Conservation (phyloP, 768 basidiomycete species). For the Clavulina sp. region DNA sequence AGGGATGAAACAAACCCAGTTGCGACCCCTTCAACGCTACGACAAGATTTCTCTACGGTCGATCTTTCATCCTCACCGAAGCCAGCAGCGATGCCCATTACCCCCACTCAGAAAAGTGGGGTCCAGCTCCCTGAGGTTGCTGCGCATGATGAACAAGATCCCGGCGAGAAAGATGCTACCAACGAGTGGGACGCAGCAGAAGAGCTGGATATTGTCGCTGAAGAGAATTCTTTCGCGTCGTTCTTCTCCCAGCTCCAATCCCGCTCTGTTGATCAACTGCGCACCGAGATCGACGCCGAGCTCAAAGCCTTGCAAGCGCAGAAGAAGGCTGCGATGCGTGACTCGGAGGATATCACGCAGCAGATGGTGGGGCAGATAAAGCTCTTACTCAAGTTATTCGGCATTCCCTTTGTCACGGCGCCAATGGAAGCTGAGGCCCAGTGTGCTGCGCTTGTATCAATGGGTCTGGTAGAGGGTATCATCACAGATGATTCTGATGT, state of each 20-base stretch:
- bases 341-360: constrained; percentile 88
- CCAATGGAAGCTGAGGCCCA: constrained; percentile 99
- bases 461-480: constrained; percentile 85
- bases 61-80: too few species aligned
- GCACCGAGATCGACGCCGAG: constrained; percentile 83
- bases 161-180: constrained; percentile 18
- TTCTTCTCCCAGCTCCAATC: constrained; percentile 88
- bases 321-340: constrained; percentile 75
- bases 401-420: constrained; percentile 95
- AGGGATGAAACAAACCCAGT: too few species aligned
- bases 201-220: constrained; percentile 62
- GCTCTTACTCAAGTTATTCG: constrained; percentile 84
- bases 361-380: constrained; percentile 83
- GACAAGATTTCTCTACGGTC: too few species aligned
- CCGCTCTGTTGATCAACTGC: constrained; percentile 60
- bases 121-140: too few species aligned
- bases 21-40: too few species aligned
- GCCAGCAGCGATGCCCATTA: too few species aligned
- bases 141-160: too few species aligned
- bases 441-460: constrained; percentile 74
- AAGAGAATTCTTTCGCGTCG: constrained; percentile 79
- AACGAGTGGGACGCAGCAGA: constrained; percentile 66
- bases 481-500: constrained; percentile 99
- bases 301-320: constrained; percentile 66
- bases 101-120: too few species aligned